Percentiles rank a stretch among this genome's conserved stretches.
These are phyloP conservation scores for Hypoxylon sp. DNA, from an alignment of 2,329 filamentous ascomycete species.

Conservation along the genomic window DNA sequence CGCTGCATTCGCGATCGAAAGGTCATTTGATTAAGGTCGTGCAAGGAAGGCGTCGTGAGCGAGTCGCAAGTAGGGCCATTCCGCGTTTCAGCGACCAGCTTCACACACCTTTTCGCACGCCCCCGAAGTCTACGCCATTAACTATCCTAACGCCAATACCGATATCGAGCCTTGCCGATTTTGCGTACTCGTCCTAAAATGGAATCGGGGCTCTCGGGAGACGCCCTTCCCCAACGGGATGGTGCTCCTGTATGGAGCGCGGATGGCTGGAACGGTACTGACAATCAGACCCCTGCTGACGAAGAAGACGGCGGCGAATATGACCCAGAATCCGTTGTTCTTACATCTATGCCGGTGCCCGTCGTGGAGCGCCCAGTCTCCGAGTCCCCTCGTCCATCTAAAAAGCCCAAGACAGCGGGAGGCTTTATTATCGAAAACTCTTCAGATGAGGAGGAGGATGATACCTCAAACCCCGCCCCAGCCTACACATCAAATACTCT, in stretches of 20 bases:
- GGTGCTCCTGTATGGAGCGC: conserved; percentile 61
- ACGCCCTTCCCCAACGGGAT: conserved; percentile 44
- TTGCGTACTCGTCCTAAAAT: conserved; percentile 42
- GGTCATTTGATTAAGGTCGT: background rate
- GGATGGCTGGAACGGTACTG: conserved; percentile 67
- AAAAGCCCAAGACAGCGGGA: conserved; percentile 72
- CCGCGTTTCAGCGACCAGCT: background rate
- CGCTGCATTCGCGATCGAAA: background rate
- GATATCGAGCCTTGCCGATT: background rate
- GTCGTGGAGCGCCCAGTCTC: conserved; percentile 52
- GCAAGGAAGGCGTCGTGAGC: conserved; percentile 1
- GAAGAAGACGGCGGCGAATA: conserved; percentile 71
- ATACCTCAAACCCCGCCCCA: conserved; percentile 41
- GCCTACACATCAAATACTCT: conserved; percentile 35
- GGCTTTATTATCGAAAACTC: conserved; percentile 71
- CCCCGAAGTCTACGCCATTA: background rate
- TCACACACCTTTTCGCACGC: background rate
- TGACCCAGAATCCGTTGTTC: conserved; percentile 69
- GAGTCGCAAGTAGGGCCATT: conserved; percentile 8
- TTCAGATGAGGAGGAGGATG: conserved; percentile 71
- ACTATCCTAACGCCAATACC: background rate
- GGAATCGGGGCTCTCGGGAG: conserved; percentile 50
- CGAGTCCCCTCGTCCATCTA: conserved; percentile 58
- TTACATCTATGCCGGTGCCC: conserved; percentile 52
- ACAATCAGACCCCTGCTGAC: conserved; percentile 66